Conservation (phyloP, 1,284 basidiomycete genomes). For the Neonothopanus nambi region DNA sequence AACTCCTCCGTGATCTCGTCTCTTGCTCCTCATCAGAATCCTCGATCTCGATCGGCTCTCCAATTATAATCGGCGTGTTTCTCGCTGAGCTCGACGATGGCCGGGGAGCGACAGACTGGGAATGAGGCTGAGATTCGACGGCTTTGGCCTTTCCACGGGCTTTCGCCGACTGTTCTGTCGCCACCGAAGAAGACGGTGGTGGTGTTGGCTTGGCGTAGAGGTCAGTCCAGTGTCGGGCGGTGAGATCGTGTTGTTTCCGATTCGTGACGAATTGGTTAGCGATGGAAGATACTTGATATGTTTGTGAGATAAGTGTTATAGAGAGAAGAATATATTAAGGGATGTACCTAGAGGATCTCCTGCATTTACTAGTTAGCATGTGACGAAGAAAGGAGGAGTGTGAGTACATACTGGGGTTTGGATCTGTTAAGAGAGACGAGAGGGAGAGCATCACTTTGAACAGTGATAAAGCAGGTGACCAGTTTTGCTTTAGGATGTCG, state of each 20-base stretch:
- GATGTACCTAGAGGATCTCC: slow-evolving; percentile 69
- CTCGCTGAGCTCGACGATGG: slow-evolving; percentile 16
- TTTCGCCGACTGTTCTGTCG: slow-evolving; percentile 13
- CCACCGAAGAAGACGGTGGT: slow-evolving; percentile 18
- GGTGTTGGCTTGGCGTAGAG: slow-evolving; percentile 54
- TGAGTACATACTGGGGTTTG: slow-evolving; percentile 74
- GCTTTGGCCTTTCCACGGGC: slow-evolving; percentile 36
- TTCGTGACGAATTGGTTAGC: slow-evolving; percentile 69
- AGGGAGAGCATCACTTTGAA: slow-evolving; percentile 91
- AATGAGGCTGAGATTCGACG: slow-evolving; percentile 11
- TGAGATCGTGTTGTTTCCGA: slow-evolving; percentile 62
- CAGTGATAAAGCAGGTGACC: slow-evolving; percentile 88
- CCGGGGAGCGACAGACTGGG: not conserved
- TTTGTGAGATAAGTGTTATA: not conserved
- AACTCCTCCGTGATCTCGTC: slow-evolving; percentile 2
- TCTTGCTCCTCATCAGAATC: slow-evolving; percentile 23
- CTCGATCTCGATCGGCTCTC: slow-evolving; percentile 3
- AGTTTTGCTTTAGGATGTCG: slow-evolving; percentile 85
- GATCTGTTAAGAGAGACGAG: slow-evolving; percentile 85
- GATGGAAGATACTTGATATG: slow-evolving; percentile 62
- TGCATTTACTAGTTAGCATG: slow-evolving; percentile 27
- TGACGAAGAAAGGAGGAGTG: slow-evolving; percentile 1
- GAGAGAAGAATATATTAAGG: not conserved
- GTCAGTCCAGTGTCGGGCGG: slow-evolving; percentile 64
- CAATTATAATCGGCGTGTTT: not conserved